Base-by-base conservation (phyloP, 768 basidiomycete genomes). In the Tubosaeta sp. region DNA sequence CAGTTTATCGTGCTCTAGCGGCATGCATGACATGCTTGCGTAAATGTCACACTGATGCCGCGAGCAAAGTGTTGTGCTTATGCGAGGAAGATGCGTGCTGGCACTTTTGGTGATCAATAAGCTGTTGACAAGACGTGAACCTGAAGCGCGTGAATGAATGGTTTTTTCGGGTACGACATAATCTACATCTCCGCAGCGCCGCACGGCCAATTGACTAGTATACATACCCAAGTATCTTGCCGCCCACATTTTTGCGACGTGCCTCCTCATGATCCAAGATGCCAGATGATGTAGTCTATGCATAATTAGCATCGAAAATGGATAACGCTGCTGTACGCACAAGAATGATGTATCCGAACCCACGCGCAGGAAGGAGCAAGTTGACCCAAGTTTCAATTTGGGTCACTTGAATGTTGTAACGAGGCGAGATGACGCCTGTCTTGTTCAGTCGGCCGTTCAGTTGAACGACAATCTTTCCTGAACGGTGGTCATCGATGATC, bases 231-330 rank as follows among this genome's bases (percentile, higher is more conserved):
- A 95, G 76, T 56, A 97, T 80, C 77, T 97, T 97, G 55, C 95
- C 95, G 74, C 93, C 95, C 54, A 97, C 85, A 75, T 95, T 94
- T 79, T 97, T 98, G 67, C 94, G 86, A 76, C 95, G 86, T 43
- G 95, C 95, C 80, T 98, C 95, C 72, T 97, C 94, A 71, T 99
- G 97, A 76, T 97, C 97, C 69, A 98, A 81, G 72, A 98, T 99
- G 59, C 97, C 97, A 16, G 93, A 92, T 17, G 93, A 95, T 46
- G 95, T 98, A 60, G 95, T 99, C 91, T 93, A 53, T 2, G 48
- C 17, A 51, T 22, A 25, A 43, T 60, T 5, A 52, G 29, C 17
- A n/a, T 29, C 13, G 32, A 11, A 6, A 27, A 52, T 29, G 34
- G 47, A 10, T 14, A 27, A 0, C 0, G 2, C 8, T 14, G 19